Evolutionary conservation across 1,284 basidiomycete genomes (phyloP).

Genomic region (Tilletia horrida): DNA sequence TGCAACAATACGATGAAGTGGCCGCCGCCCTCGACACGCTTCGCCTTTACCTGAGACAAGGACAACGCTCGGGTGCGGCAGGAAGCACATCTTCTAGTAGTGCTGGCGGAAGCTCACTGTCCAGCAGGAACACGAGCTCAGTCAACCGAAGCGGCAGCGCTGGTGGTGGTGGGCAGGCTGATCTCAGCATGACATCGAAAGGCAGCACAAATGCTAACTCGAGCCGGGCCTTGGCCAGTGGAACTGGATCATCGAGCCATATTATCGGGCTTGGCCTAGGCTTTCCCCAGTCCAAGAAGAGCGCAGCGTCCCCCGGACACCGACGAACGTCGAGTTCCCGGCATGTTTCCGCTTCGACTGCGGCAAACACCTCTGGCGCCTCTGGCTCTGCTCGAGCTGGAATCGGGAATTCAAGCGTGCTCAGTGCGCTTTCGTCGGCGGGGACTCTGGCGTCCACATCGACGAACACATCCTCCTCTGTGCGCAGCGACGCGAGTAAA

Average conservation of each 20-base stretch:
- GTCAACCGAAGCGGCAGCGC: not conserved
- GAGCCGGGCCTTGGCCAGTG: not conserved
- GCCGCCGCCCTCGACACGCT: slow-evolving; percentile 5
- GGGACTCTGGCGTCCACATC: slow-evolving; percentile 12
- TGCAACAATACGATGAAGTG: slow-evolving; percentile 10
- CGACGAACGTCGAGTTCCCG: not conserved
- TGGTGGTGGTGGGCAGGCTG: not conserved
- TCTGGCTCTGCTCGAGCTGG: slow-evolving; percentile 1
- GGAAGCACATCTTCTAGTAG: not conserved
- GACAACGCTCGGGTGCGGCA: not conserved
- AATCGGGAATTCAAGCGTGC: not conserved
- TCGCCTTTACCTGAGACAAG: not conserved
- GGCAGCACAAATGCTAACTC: not conserved
- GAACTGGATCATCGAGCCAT: not conserved
- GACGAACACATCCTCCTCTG: not conserved
- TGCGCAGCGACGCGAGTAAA: slow-evolving; percentile 2
- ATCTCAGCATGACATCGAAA: not conserved
- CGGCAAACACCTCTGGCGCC: not conserved
- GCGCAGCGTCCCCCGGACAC: not conserved
- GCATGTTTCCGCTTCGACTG: slow-evolving; percentile 8
- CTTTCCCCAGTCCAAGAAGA: not conserved
- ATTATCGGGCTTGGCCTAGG: not conserved
- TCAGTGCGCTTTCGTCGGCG: not conserved
- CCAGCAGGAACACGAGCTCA: slow-evolving; percentile 3
- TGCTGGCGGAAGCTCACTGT: slow-evolving; percentile 6